These are phyloP conservation scores for Chaetomium strumarium DNA, from an alignment of 2,329 filamentous ascomycete genomes.

Conservation along the genomic window DNA sequence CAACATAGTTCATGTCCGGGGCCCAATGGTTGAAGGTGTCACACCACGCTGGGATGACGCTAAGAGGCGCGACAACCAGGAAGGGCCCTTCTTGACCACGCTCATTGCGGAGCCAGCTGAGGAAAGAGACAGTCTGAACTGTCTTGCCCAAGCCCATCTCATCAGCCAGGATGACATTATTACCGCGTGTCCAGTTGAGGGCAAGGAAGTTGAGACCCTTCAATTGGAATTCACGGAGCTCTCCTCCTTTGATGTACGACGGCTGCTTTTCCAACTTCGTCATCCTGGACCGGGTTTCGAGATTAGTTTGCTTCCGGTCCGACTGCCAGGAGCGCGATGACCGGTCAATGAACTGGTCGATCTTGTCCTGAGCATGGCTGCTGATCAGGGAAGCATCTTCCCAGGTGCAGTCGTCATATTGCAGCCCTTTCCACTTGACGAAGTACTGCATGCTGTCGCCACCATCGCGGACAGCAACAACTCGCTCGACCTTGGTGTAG, in stretches of 20 bases:
- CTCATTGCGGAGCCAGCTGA: constrained; percentile 93
- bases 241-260: constrained; percentile 74
- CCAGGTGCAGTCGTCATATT: constrained; percentile 95
- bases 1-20: constrained; percentile 92
- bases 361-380: constrained; percentile 75
- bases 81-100: constrained; percentile 89
- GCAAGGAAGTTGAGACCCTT: constrained; percentile 91
- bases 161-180: constrained; percentile 95
- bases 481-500: constrained; percentile 85
- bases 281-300: constrained; percentile 67
- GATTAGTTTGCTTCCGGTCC: constrained; percentile 69
- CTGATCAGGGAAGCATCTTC: constrained; percentile 71
- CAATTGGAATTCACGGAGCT: constrained; percentile 88
- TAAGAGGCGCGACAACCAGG: constrained; percentile 92
- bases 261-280: constrained; percentile 74
- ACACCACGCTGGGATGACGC: constrained; percentile 95
- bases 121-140: constrained; percentile 92
- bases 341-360: constrained; percentile 85
- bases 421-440: constrained; percentile 94
- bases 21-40: constrained; percentile 97
- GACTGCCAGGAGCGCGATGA: constrained; percentile 75
- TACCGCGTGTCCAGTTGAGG: constrained; percentile 89
- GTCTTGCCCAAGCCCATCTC: constrained; percentile 99
- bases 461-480: constrained; percentile 76
- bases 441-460: constrained; percentile 83